Base-by-base conservation (phyloP, 2,329 filamentous ascomycete species). In the Nothopassalora personata region DNA sequence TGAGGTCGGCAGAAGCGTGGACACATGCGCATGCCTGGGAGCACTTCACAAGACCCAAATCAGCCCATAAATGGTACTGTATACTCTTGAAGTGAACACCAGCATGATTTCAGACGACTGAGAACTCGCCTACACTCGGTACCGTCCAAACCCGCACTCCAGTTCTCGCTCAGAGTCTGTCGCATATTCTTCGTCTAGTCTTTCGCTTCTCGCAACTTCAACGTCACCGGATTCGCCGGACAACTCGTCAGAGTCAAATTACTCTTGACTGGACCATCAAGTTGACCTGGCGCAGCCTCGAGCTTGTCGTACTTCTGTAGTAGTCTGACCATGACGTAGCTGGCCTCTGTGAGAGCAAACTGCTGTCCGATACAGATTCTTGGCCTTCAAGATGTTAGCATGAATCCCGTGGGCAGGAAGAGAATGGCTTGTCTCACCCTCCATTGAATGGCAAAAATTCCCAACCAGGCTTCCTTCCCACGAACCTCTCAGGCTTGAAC, bases 311-410 rank as follows among this genome's bases (percentile, higher is more conserved):
- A 72, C 27, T 63, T 61, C 60, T 73, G 71, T 58, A 72, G 48
- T 52, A 73, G 34, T 34, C 67, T 57, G 48, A 67, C 69, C 27
- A 67, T 61, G 5, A 71, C 66, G 64, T 71, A 72, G 19, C 63
- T 64, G 27, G 68, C 67, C 52, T 73, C 71, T 0, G 71, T 74
- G 10, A 74, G 60, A 0, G 92, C 89, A 75, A 96, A 96, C 4
- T 81, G 80, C 73, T 86, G 83, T 0, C 92, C 92, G 65, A 96
- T 96, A 71, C 92, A 96, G 70, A 88, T 90, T 55, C 91, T 79
- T 1, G 91, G 90, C 0, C 91, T 69, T 56, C 61, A 46, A 60
- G 11, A 34, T 34, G 31, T 34, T 4, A 34, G 31, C 4, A 34
- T 11, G 31, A 34, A 4, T 11, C 8, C 11, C 31, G 5, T n/a